phyloP scores from a whole-genome alignment of 2,329 filamentous ascomycete genomes.

The Pseudogymnoascus verrucosus region DNA sequence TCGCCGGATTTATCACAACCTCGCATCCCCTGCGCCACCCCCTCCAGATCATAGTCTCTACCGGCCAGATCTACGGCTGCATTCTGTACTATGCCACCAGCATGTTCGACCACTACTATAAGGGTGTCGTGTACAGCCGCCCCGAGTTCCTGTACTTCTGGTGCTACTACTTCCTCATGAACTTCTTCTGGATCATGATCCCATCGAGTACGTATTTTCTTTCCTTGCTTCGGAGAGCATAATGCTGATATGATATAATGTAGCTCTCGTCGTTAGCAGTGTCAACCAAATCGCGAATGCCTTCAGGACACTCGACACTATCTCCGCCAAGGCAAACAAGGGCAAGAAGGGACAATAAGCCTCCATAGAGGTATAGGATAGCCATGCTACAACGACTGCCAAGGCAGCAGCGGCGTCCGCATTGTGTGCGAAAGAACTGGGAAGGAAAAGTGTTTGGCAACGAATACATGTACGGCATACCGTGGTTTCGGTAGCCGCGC shows the following conservation, averaged over 20 bases:
- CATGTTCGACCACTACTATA: slow-evolving; percentile 40
- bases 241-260: slow-evolving; percentile 12
- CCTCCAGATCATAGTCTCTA: slow-evolving; percentile 35
- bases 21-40: slow-evolving; percentile 40
- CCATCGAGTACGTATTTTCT: slow-evolving; percentile 40
- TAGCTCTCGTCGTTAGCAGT: slow-evolving; percentile 32
- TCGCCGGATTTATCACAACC: slow-evolving; percentile 38
- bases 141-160: slow-evolving; percentile 56
- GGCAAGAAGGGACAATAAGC: slow-evolving; percentile 5
- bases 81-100: slow-evolving; percentile 55
- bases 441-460: not conserved
- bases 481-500: not conserved
- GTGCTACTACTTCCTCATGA: slow-evolving; percentile 56
- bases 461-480: not conserved
- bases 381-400: not conserved
- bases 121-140: slow-evolving; percentile 43
- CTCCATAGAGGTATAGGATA: not conserved
- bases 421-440: not conserved
- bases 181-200: slow-evolving; percentile 52
- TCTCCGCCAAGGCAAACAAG: not conserved
- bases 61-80: slow-evolving; percentile 42
- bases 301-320: slow-evolving; percentile 27
- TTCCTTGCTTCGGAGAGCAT: not conserved
- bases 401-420: not conserved
- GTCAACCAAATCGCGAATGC: slow-evolving; percentile 29